A percentile compares a stretch with the other conserved stretches of the same genome.
Evolutionary conservation across 1,284 basidiomycete species (phyloP).

Genomic region (Trichosporon sp.): DNA sequence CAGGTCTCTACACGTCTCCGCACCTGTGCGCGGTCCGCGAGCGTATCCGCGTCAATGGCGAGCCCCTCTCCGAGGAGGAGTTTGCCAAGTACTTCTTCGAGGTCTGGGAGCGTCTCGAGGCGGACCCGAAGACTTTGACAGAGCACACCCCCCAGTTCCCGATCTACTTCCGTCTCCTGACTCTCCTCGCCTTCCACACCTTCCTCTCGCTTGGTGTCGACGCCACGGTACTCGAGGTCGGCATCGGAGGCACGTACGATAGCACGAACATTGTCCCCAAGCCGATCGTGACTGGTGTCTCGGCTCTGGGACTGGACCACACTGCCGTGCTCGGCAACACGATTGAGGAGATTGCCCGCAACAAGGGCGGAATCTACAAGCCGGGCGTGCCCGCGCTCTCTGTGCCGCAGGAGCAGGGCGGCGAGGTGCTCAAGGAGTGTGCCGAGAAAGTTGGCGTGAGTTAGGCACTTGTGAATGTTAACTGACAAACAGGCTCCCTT

Average conservation of each 20-base stretch:
- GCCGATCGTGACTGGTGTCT: slow-evolving; percentile 86
- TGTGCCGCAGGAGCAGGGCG: slow-evolving; percentile 71
- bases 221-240: slow-evolving; percentile 94
- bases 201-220: slow-evolving; percentile 75
- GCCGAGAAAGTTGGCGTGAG: slow-evolving; percentile 69
- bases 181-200: slow-evolving; percentile 87
- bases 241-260: slow-evolving; percentile 92
- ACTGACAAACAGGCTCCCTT: slow-evolving; percentile 53
- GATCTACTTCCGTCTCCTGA: slow-evolving; percentile 92
- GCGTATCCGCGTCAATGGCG: slow-evolving; percentile 90
- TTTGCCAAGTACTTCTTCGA: slow-evolving; percentile 95
- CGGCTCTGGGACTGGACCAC: slow-evolving; percentile 91
- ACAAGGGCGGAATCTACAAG: slow-evolving; percentile 98
- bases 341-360: slow-evolving; percentile 84
- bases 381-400: slow-evolving; percentile 81
- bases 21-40: slow-evolving; percentile 96
- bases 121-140: slow-evolving; percentile 66
- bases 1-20: slow-evolving; percentile 93
- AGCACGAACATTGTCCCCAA: slow-evolving; percentile 94
- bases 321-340: slow-evolving; percentile 88
- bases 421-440: slow-evolving; percentile 67
- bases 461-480: slow-evolving; percentile 15
- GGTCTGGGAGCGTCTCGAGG: slow-evolving; percentile 85
- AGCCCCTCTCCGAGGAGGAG: slow-evolving; percentile 80
- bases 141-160: slow-evolving; percentile 67